Evolutionary conservation across 371 early-diverging fungal species (phyloP), one percentile per base, ranked within the genome.

Genomic region (Dichotomocladium elegans): DNA sequence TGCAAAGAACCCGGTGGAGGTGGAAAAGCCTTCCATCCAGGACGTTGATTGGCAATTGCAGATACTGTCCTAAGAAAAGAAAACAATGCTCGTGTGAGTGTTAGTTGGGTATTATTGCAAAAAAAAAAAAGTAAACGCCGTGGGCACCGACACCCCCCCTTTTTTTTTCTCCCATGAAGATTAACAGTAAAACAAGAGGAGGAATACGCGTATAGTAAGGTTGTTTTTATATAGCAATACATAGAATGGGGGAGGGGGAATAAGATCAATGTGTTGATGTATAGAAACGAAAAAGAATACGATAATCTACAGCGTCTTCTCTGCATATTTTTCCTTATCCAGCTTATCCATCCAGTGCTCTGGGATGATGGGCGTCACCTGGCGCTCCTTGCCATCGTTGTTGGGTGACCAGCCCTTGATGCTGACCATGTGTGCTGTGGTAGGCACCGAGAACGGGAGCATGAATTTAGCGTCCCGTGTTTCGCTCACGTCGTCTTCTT

Each of bases 361-460:
- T 33, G 77, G 72, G 33, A 79, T 70, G 27, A 68, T 53, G 37
- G 80, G 80, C 40, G 65, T 56, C 4, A 66, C 60, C 37, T 53
- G 43, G 21, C 68, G 57, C 41, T 60, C 55, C 40, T 70, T 69
- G 27, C 61, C 60, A 28, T n/a, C 24, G n/a, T 58, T 62, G 30
- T 58, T 57, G 19, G 58, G 62, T 9, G 59, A 59, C 65, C 68
- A 75, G 8, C 70, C 72, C 31, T 64, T 53, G 44, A 41, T 54
- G 40, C 54, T 53, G 21, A 48, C 62, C 66, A 68, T 61, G 33
- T 66, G 68, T 11, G 68, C 57, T 24, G 68, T 65, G 11, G 66
- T 65, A 5, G 80, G 80, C 4, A 80, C 66, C 12, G 77, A 73
- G 57, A 80, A 77, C 14, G 80, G 76, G 12, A 83, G 52, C 61